Conservation (phyloP, 2,329 filamentous ascomycete genomes). For the Verticillium nonalfalfae region DNA sequence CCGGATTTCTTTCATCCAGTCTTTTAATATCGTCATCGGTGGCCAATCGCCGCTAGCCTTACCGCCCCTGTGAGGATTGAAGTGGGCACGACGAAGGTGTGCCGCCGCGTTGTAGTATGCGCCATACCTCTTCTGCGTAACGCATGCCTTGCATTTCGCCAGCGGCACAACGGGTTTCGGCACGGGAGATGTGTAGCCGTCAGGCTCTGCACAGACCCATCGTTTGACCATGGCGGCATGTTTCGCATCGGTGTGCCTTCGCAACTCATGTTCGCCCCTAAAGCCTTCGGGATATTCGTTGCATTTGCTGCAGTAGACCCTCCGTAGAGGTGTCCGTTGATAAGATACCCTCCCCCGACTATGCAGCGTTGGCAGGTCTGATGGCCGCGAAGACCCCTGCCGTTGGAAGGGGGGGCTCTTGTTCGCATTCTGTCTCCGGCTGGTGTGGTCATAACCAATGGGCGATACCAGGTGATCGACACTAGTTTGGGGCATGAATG, state of each 20-base stretch:
- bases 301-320: constrained; percentile 73
- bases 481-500: constrained; percentile 18
- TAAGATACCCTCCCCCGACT: constrained; percentile 36
- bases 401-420: constrained; percentile 36
- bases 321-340: constrained; percentile 54
- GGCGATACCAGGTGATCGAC: constrained; percentile 24
- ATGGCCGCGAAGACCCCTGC: constrained; percentile 26
- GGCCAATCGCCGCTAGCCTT: constrained; percentile 55
- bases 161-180: constrained; percentile 46
- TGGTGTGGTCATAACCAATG: constrained; percentile 19
- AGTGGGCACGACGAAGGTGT: constrained; percentile 51
- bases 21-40: constrained; percentile 49
- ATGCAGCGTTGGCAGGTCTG: constrained; percentile 33
- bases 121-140: constrained; percentile 50
- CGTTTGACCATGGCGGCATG: constrained; percentile 48
- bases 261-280: constrained; percentile 80
- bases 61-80: constrained; percentile 47
- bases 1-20: constrained; percentile 55
- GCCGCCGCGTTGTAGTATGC: constrained; percentile 55
- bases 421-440: constrained; percentile 38
- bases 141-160: constrained; percentile 49
- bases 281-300: constrained; percentile 81
- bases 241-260: constrained; percentile 58
- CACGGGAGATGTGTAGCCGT: constrained; percentile 24
- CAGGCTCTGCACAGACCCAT: constrained; percentile 50